Base-by-base conservation (phyloP, 108 stramenopile species). In the Skeletonema marinoi region DNA sequence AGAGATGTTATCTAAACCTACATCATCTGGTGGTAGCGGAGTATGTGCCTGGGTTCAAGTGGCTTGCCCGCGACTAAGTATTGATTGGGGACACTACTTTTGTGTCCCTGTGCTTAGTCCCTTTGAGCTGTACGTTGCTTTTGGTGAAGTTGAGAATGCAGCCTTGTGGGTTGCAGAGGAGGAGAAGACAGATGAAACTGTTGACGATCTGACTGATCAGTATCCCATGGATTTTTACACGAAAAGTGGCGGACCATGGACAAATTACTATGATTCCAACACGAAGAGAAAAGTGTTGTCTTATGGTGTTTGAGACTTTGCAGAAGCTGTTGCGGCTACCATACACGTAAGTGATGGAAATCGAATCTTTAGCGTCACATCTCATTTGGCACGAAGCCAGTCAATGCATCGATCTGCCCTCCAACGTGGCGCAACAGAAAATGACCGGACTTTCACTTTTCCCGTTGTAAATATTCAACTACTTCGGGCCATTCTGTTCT, bases 191-290 rank as follows among this genome's bases (percentile, higher is more conserved):
- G 66, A 31, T 12, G 25, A 51, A 16, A 33, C 0, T 41, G 39
- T 12, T 36, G 66, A 71, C 21, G 70, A 60, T 19, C 41, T 51
- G 19, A 84, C 84, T 9, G 80, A 83, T 19, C 75, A 61, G 35
- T 98, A 99, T 86, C 98, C 98, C 33, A 98, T 98, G 98, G 99
- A 99, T 78, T 99, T 90, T 67, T 99, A 99, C 78, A 84, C 89
- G 21, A 78, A 88, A n/a, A 90, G 73, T 50, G 89, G 96, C 51
- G 96, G 97, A 30, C 87, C 89, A 12, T 99, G 98, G 98, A 92
- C 90, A 44, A 99, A 99, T 75, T 97, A 97, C 68, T 80, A 92
- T 71, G 87, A 83, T 10, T 66, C 68, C 9, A 91, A 89, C 50
- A 87, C 85, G 35, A 66, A 80, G 56, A 76, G 90, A 36, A 68